Base-by-base conservation (phyloP, 129 eudicot species). In the Chrysanthemum lavandulifolium region DNA sequence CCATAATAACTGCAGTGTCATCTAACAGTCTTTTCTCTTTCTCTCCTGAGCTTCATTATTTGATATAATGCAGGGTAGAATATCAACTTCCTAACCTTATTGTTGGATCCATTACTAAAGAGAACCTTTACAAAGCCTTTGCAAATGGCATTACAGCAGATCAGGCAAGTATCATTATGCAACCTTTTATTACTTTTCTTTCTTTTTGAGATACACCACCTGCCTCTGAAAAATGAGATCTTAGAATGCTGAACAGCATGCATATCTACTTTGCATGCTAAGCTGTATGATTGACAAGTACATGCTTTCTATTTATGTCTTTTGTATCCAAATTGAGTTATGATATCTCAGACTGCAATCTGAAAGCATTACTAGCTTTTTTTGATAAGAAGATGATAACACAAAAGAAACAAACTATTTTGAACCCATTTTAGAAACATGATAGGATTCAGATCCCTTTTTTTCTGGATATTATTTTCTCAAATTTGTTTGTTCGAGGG, bases 21-120 rank as follows among this genome's bases (percentile, higher is more conserved):
- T 62, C 29, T 18, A 48, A 21, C 57, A 25, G 73, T 72, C 16
- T 57, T 19, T 12, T 43, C 23, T 52, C 16, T 31, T 4, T 33
- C 57, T 51, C 25, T n/a, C 3, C 65, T 47, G 15, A 69, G 47
- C 21, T 45, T 65, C 10, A 33, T 50, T 13, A 61, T 48, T 64
- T 25, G 43, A 56, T 75, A 56, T 31, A 71, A 29, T 80, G 71
- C 96, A 93, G 98, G 86, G 72, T 94, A 59, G 98, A 94, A 71
- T 94, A 94, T 79, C 97, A 89, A 79, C 97, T 94, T 50, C 98
- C 98, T 7, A 94, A 94, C 78, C 97, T 94, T 73, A 84, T 94
- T 72, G 98, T 94, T 61, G 92, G 86, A 14, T 83, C 96, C 29
- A 90, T 94, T 59, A 90, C 83, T 55, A 94, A 94, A 86, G 98